These are phyloP conservation scores for Lipomyces oligophaga DNA, from an alignment of 805 yeast genomes.

Conservation along the genomic window DNA sequence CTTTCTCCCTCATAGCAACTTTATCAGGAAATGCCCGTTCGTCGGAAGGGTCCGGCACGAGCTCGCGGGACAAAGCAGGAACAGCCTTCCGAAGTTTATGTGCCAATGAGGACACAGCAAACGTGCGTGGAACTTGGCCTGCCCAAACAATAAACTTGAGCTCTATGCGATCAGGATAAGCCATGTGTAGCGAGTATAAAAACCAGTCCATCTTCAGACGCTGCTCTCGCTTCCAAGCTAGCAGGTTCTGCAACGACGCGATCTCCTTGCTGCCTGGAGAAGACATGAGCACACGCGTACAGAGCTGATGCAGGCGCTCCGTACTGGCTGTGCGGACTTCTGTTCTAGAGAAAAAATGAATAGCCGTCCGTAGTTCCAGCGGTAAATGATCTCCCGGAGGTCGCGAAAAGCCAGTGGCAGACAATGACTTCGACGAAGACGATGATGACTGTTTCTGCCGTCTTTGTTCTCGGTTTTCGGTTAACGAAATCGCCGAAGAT, in stretches of 20 bases:
- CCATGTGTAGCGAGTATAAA: slow-evolving; percentile 2
- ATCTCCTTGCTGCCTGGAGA: slow-evolving; percentile 1
- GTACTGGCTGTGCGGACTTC: slow-evolving; percentile 14
- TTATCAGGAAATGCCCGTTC: slow-evolving; percentile 2
- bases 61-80: slow-evolving; percentile 3
- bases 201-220: slow-evolving; percentile 17
- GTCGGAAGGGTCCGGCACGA: slow-evolving; percentile 7
- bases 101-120: background rate
- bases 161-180: background rate
- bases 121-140: slow-evolving; percentile 13
- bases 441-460: too few relatives aligned
- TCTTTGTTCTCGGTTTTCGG: too few relatives aligned
- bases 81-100: background rate
- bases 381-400: slow-evolving; percentile 9
- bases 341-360: slow-evolving; percentile 9
- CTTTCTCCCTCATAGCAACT: too few relatives aligned
- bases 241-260: slow-evolving; percentile 2
- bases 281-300: slow-evolving; percentile 6
- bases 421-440: too few relatives aligned
- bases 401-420: too few relatives aligned
- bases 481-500: too few relatives aligned
- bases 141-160: slow-evolving; percentile 8
- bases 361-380: slow-evolving; percentile 1
- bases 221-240: slow-evolving; percentile 18
- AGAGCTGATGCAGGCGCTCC: slow-evolving; percentile 7